A percentile compares a stretch with the other conserved stretches of the same genome.
Conservation (phyloP, 495 filamentous ascomycete species). For the Penicillium pancosmium region DNA sequence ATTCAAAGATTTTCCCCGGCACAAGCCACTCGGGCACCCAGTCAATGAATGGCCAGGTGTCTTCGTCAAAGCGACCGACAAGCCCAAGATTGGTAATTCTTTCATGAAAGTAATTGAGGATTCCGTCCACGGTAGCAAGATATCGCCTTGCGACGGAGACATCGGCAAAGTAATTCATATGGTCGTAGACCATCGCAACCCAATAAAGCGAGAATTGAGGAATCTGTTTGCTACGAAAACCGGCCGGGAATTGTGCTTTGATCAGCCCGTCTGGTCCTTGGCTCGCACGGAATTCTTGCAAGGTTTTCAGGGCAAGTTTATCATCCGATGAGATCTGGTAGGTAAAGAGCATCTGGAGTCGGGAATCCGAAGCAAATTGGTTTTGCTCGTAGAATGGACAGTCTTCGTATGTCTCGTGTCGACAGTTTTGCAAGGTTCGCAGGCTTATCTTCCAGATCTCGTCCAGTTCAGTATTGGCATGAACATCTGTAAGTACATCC, state of each 20-base stretch:
- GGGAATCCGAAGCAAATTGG: constrained; percentile 31
- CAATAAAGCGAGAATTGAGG: constrained; percentile 32
- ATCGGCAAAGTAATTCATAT: constrained; percentile 27
- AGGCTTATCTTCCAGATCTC: constrained; percentile 31
- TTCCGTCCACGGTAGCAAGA: constrained; percentile 25
- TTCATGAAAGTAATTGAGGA: constrained; percentile 27
- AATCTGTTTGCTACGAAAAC: constrained; percentile 23
- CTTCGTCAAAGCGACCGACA: constrained; percentile 23
- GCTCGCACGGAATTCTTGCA: constrained; percentile 31
- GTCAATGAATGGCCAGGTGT: constrained; percentile 34
- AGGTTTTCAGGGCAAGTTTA: constrained; percentile 26
- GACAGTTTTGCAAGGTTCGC: constrained; percentile 27
- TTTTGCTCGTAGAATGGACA: constrained; percentile 39
- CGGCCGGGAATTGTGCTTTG: constrained; percentile 28
- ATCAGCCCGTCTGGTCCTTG: constrained; percentile 26
- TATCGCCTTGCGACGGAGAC: constrained; percentile 16
- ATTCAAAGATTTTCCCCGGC: constrained; percentile 22
- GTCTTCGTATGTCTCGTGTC: constrained; percentile 35
- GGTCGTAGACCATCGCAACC: constrained; percentile 28
- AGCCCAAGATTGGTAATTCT: constrained; percentile 21
- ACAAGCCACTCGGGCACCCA: constrained; percentile 29
- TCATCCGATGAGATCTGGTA: constrained; percentile 32
- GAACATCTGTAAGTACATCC: constrained; percentile 19
- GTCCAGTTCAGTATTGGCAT: constrained; percentile 10
- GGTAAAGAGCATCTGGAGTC: constrained; percentile 29